Evolutionary conservation across 495 filamentous ascomycete genomes (phyloP).

Genomic region (Neurospora sp.): DNA sequence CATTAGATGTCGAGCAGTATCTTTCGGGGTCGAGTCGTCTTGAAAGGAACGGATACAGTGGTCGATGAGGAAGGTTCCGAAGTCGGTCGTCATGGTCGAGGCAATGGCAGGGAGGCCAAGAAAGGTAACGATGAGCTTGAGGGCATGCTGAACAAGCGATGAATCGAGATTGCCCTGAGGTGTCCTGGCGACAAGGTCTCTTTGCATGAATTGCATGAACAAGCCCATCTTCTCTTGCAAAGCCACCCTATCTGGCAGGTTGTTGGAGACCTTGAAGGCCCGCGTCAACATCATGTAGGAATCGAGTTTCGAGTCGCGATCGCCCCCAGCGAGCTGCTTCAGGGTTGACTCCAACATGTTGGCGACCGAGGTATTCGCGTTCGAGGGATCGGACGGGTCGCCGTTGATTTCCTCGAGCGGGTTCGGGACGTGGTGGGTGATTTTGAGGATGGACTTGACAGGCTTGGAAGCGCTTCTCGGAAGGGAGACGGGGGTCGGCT

Average conservation of each 20-base stretch:
- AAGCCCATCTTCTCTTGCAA: constrained; percentile 64
- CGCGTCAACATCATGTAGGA: constrained; percentile 71
- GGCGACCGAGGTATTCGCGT: constrained; percentile 39
- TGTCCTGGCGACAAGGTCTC: constrained; percentile 55
- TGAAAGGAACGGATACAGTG: constrained; percentile 60
- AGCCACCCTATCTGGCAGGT: constrained; percentile 57
- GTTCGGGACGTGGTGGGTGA: constrained; percentile 37
- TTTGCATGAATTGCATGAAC: constrained; percentile 66
- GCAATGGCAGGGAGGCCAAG: constrained; percentile 57
- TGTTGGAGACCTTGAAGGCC: constrained; percentile 68
- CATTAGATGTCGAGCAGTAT: constrained; percentile 65
- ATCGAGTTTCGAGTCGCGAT: constrained; percentile 63
- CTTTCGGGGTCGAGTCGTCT: constrained; percentile 51
- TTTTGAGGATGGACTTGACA: constrained; percentile 82
- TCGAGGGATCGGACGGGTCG: constrained; percentile 22
- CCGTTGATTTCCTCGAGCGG: constrained; percentile 29
- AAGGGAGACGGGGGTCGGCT: constrained; percentile 33
- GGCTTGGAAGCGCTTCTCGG: constrained; percentile 57
- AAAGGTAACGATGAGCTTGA: constrained; percentile 64
- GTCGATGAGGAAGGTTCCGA: constrained; percentile 69
- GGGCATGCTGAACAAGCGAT: constrained; percentile 60
- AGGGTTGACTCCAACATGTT: constrained; percentile 77
- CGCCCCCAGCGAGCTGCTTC: constrained; percentile 63
- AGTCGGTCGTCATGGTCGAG: constrained; percentile 58
- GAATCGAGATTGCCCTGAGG: constrained; percentile 43